Evolutionary conservation across 495 filamentous ascomycete genomes (phyloP).

Genomic region (Xylaria scruposa): DNA sequence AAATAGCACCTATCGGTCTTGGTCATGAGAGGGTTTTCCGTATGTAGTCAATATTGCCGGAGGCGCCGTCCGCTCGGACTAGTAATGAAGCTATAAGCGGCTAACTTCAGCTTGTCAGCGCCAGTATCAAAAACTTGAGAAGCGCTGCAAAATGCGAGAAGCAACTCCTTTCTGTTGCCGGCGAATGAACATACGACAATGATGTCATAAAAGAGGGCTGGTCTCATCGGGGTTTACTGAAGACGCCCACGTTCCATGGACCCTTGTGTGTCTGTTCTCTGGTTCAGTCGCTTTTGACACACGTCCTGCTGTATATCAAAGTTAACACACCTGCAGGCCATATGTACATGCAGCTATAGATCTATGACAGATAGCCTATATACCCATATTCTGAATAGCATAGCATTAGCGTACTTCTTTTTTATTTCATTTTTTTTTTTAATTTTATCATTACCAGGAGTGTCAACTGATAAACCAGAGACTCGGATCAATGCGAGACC

Average conservation of each 20-base stretch:
- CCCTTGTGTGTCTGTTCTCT: not conserved
- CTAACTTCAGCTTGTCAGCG: conserved; percentile 4
- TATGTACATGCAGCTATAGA: conserved; percentile 13
- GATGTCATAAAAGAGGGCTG: conserved; percentile 21
- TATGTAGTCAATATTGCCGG: not conserved
- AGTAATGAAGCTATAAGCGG: conserved; percentile 9
- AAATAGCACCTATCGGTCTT: not conserved
- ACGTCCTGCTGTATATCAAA: not conserved
- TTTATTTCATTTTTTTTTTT: not conserved
- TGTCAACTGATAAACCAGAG: not conserved
- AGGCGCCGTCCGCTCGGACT: not conserved
- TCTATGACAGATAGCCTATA: not conserved
- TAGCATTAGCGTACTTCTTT: not conserved
- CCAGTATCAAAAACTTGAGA: not conserved
- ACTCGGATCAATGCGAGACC: not conserved
- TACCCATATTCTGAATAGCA: not conserved
- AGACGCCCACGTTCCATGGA: conserved; percentile 16
- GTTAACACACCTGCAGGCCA: conserved; percentile 11
- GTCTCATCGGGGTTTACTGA: conserved; percentile 16
- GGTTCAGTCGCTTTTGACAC: conserved; percentile 5
- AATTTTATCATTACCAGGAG: not conserved
- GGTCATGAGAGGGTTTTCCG: not conserved
- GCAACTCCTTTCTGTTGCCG: not conserved
- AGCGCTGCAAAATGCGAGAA: not conserved
- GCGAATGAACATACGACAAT: conserved; percentile 20